A percentile compares a stretch with the other conserved stretches of the same genome.
phyloP scores from a whole-genome alignment of 148 eudicot genomes.

The Dysphania ambrosioides region DNA sequence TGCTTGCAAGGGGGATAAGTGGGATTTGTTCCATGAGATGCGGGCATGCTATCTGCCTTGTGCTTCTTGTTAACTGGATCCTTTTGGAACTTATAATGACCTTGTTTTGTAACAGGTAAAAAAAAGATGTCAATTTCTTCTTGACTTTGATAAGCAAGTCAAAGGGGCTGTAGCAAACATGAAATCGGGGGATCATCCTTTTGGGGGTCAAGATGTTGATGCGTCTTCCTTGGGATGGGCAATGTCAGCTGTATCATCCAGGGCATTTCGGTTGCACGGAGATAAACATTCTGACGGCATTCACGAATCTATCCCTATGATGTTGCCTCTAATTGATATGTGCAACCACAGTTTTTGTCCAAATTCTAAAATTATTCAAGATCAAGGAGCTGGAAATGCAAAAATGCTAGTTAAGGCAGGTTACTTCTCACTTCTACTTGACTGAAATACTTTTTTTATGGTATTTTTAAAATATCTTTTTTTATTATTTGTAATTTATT shows the following conservation, averaged over 20 bases:
- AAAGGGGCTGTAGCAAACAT: slow-evolving; percentile 46
- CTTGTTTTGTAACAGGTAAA: slow-evolving; percentile 47
- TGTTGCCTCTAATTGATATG: slow-evolving; percentile 97
- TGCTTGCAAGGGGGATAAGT: too few relatives aligned
- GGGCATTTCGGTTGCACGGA: slow-evolving; percentile 84
- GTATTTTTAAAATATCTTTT: neutral
- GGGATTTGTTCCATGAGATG: neutral
- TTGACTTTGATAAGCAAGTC: slow-evolving; percentile 72
- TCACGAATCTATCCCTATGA: slow-evolving; percentile 61
- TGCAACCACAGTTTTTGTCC: slow-evolving; percentile 93
- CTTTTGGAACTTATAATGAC: neutral
- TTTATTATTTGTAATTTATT: neutral
- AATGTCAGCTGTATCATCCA: slow-evolving; percentile 92
- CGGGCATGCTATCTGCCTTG: neutral
- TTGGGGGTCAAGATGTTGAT: slow-evolving; percentile 72
- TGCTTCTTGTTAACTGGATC: neutral
- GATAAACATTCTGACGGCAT: slow-evolving; percentile 47
- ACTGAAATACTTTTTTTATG: too few relatives aligned
- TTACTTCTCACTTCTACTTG: neutral
- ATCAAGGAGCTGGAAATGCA: slow-evolving; percentile 34
- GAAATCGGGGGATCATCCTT: slow-evolving; percentile 63
- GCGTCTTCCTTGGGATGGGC: slow-evolving; percentile 94
- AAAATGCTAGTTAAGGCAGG: slow-evolving; percentile 74
- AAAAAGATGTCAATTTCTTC: slow-evolving; percentile 90
- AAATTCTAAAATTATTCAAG: slow-evolving; percentile 82